A percentile compares a stretch with the other conserved stretches of the same genome.
Conservation (phyloP, 108 stramenopile species). For the Skeletonema potamos region DNA sequence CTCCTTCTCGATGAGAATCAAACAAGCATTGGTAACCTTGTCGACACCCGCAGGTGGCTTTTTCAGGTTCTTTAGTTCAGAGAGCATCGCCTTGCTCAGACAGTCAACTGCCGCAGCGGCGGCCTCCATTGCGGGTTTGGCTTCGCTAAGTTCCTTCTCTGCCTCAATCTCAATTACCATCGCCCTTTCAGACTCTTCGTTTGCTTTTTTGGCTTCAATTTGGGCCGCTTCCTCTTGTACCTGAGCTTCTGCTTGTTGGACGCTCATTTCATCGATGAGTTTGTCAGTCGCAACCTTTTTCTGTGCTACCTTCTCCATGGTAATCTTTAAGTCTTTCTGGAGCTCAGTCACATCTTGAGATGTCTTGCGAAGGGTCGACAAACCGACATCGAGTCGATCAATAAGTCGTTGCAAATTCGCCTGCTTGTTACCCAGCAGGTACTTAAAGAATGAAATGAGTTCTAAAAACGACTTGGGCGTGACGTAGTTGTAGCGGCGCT, state of each 20-base stretch:
- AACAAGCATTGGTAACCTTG: slow-evolving; percentile 79
- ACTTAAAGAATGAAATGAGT: slow-evolving; percentile 88
- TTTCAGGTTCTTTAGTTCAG: slow-evolving; percentile 79
- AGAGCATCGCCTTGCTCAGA: slow-evolving; percentile 83
- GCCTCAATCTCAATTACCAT: slow-evolving; percentile 78
- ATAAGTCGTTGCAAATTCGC: slow-evolving; percentile 70
- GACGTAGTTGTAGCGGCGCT: slow-evolving; percentile 88
- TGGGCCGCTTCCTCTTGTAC: slow-evolving; percentile 80
- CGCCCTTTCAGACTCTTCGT: slow-evolving; percentile 67
- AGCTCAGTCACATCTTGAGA: slow-evolving; percentile 85
- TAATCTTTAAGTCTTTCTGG: slow-evolving; percentile 80
- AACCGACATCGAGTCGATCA: slow-evolving; percentile 86
- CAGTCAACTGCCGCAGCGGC: slow-evolving; percentile 86
- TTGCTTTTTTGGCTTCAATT: slow-evolving; percentile 73
- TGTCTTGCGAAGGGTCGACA: slow-evolving; percentile 83
- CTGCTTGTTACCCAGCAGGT: slow-evolving; percentile 77
- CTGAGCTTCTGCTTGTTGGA: slow-evolving; percentile 78
- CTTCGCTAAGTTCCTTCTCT: slow-evolving; percentile 79
- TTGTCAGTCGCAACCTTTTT: slow-evolving; percentile 83
- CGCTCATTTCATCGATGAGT: slow-evolving; percentile 81
- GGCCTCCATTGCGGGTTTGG: slow-evolving; percentile 90
- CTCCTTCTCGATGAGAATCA: slow-evolving; percentile 87
- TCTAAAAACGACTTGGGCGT: slow-evolving; percentile 92
- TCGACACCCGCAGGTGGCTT: slow-evolving; percentile 84
- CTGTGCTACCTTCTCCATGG: slow-evolving; percentile 86